Evolutionary conservation across 441 rosid genomes (phyloP).

Genomic region (Jatropha podagrica): DNA sequence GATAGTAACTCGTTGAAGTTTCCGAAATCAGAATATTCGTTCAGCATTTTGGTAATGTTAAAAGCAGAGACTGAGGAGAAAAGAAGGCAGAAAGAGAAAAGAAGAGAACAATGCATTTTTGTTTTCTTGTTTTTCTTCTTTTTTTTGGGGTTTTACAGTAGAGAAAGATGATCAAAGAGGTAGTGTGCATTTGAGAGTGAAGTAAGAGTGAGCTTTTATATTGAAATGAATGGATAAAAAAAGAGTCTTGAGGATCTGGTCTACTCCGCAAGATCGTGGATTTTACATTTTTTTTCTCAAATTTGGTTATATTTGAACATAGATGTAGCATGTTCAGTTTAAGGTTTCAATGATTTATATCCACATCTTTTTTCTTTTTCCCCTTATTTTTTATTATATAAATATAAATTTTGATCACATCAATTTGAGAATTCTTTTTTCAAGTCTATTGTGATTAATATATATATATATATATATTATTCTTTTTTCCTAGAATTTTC

Average conservation of each 20-base stretch:
- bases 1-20: conserved; percentile 43
- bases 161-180: background rate
- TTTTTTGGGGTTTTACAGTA: background rate
- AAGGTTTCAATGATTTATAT: too few species aligned
- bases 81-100: conserved; percentile 6
- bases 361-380: too few species aligned
- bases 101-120: conserved; percentile 15
- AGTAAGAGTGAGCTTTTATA: background rate
- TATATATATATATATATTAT: too few species aligned
- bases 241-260: background rate
- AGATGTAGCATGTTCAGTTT: too few species aligned
- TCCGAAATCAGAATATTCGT: conserved; percentile 43
- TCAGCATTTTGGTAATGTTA: conserved; percentile 52
- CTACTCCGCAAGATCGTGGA: background rate
- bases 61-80: conserved; percentile 35
- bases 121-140: background rate
- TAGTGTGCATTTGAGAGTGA: background rate
- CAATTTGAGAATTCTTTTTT: too few species aligned
- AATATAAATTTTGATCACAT: too few species aligned
- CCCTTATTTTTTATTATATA: too few species aligned
- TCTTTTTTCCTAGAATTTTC: too few species aligned
- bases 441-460: too few species aligned
- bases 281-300: too few species aligned
- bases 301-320: too few species aligned
- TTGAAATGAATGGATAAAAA: background rate